A percentile compares a stretch with the other conserved stretches of the same genome.
phyloP scores from a whole-genome alignment of 2,329 filamentous ascomycete species.

The Didymella exigua region DNA sequence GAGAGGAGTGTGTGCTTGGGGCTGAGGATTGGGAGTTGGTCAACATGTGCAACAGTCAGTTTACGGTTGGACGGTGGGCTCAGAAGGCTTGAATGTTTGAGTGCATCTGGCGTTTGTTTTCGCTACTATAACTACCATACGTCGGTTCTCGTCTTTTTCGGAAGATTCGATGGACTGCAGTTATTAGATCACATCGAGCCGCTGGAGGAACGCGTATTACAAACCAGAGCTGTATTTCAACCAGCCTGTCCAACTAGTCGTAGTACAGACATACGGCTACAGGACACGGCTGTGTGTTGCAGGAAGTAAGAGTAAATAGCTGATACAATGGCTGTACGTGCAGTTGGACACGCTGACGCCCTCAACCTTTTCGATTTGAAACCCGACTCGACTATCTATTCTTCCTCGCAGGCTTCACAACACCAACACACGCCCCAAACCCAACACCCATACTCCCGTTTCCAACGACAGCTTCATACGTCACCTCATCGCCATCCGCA shows the following conservation, averaged over 20 bases:
- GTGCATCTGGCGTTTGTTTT: background rate
- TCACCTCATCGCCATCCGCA: constrained; percentile 51
- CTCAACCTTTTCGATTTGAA: background rate
- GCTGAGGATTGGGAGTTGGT: constrained; percentile 44
- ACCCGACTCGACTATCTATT: background rate
- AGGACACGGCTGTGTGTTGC: no score
- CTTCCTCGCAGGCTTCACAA: constrained; percentile 37
- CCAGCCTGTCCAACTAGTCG: no score
- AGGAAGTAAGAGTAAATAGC: no score
- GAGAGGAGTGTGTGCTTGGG: constrained; percentile 34
- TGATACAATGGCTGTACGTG: no score
- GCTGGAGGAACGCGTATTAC: no score
- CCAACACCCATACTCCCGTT: constrained; percentile 44
- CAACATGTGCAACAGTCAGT: constrained; percentile 45
- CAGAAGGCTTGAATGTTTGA: constrained; percentile 2
- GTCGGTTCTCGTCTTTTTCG: background rate
- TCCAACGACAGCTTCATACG: constrained; percentile 45
- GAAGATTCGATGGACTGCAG: background rate
- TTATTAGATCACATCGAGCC: background rate
- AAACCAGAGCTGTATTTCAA: no score
- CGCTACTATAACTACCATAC: background rate
- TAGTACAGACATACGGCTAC: no score
- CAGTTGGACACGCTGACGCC: no score
- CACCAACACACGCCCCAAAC: constrained; percentile 50
- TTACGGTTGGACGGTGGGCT: constrained; percentile 37